Conservation (phyloP, 2,329 filamentous ascomycete species). For the Bipolaris cookei region DNA sequence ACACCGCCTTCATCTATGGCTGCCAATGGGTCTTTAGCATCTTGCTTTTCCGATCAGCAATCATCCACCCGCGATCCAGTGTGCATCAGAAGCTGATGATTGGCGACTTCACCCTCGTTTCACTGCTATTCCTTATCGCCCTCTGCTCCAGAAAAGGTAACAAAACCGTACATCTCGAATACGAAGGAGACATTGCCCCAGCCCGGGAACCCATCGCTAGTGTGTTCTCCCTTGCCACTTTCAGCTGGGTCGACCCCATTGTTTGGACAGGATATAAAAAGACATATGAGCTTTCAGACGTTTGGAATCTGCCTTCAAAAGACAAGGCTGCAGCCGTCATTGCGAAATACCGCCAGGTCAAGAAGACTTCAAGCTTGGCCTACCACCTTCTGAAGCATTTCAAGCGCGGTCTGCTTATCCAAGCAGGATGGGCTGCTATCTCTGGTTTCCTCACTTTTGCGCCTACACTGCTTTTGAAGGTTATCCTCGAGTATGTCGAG, state of each 20-base stretch:
- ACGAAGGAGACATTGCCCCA: constrained; percentile 86
- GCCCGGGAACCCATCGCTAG: constrained; percentile 87
- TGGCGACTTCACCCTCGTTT: constrained; percentile 75
- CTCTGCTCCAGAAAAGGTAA: constrained; percentile 89
- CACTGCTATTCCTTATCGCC: constrained; percentile 76
- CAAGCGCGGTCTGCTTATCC: constrained; percentile 73
- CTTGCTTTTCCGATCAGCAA: constrained; percentile 80
- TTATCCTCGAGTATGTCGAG: constrained; percentile 94
- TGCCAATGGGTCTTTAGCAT: constrained; percentile 80
- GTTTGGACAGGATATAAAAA: constrained; percentile 88
- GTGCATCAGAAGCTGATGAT: constrained; percentile 70
- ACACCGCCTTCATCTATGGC: constrained; percentile 84
- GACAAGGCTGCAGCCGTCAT: constrained; percentile 87
- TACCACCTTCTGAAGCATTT: constrained; percentile 87
- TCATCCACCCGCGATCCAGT: constrained; percentile 75
- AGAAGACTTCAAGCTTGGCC: constrained; percentile 79
- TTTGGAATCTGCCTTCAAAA: constrained; percentile 89
- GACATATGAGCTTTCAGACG: constrained; percentile 79
- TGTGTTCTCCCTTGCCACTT: constrained; percentile 84
- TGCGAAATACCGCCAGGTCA: constrained; percentile 80
- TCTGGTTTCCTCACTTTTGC: constrained; percentile 86
- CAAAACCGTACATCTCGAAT: constrained; percentile 83
- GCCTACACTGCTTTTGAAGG: constrained; percentile 87
- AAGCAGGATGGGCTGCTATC: constrained; percentile 80
- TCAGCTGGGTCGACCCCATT: constrained; percentile 88